Evolutionary conservation across 73 alveolate genomes (phyloP).

Genomic region (Stentor roeselii): DNA sequence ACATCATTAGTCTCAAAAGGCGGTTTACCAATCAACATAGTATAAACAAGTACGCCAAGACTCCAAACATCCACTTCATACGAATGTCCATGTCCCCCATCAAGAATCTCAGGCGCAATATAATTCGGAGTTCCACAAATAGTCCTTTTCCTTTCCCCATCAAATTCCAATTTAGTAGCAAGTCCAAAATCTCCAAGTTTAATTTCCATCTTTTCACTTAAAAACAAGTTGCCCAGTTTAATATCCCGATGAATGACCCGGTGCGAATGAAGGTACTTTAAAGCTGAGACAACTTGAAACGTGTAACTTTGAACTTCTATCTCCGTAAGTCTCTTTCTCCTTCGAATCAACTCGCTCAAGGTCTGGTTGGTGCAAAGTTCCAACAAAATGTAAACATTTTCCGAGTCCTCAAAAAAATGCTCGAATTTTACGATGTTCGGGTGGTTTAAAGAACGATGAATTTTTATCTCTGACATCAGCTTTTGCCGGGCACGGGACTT

Average conservation of each 20-base stretch:
- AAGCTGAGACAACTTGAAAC: constrained; percentile 50
- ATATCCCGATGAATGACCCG: constrained; percentile 71
- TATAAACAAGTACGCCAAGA: constrained; percentile 74
- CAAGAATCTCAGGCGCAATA: constrained; percentile 86
- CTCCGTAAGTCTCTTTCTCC: constrained; percentile 58
- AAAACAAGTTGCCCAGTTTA: constrained; percentile 64
- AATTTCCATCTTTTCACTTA: constrained; percentile 63
- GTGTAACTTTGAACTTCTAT: constrained; percentile 49
- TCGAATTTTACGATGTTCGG: constrained; percentile 76
- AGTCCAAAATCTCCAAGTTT: constrained; percentile 85
- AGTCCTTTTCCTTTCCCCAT: constrained; percentile 78
- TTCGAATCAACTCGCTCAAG: constrained; percentile 62
- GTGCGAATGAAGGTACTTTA: constrained; percentile 54
- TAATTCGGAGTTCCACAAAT: constrained; percentile 87
- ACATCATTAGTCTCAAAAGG: constrained; percentile 94
- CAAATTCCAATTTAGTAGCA: constrained; percentile 75
- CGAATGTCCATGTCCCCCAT: constrained; percentile 75
- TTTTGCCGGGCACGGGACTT: constrained; percentile 78
- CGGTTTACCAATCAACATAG: constrained; percentile 65
- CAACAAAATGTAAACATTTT: constrained; percentile 64
- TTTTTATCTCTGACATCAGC: constrained; percentile 77
- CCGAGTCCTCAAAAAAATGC: constrained; percentile 82
- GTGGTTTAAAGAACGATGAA: constrained; percentile 82
- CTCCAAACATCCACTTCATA: constrained; percentile 89
- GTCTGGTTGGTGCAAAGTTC: constrained; percentile 68